Percentiles rank a stretch among this genome's conserved stretches.
Evolutionary conservation across 495 filamentous ascomycete genomes (phyloP).

Genomic region (Aspergillus sclerotiicarbonarius): DNA sequence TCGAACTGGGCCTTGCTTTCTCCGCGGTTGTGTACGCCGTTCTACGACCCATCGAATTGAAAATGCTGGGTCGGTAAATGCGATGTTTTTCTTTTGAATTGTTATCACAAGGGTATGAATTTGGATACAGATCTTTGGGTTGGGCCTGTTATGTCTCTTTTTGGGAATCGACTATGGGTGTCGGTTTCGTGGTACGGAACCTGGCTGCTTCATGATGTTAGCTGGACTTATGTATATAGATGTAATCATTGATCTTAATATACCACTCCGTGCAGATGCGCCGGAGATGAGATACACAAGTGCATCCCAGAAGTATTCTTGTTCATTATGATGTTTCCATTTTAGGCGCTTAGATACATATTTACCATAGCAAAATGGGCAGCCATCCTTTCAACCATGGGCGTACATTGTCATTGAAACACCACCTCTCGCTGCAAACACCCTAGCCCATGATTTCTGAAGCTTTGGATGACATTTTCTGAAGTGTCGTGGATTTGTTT

Average conservation of each 20-base stretch:
- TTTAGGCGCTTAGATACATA: no score
- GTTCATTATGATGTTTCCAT: no score
- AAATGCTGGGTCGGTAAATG: constrained; percentile 34
- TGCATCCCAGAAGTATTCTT: no score
- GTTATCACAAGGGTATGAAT: neutral
- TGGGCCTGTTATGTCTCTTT: neutral
- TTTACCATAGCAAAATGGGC: no score
- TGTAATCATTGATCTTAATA: neutral
- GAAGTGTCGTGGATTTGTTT: no score
- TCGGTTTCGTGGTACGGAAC: neutral
- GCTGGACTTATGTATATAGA: neutral
- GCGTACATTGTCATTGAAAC: no score
- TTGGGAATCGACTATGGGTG: neutral
- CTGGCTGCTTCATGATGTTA: neutral
- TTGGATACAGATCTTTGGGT: neutral
- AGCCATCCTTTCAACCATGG: no score
- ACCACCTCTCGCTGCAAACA: no score
- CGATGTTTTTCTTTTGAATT: constrained; percentile 7
- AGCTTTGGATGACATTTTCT: no score
- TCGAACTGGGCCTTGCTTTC: constrained; percentile 60
- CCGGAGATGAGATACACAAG: neutral
- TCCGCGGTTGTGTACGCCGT: constrained; percentile 30
- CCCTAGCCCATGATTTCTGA: no score
- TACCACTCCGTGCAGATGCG: neutral
- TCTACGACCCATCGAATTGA: constrained; percentile 37